A percentile compares a stretch with the other conserved stretches of the same genome.
phyloP scores from a whole-genome alignment of 768 basidiomycete species.

The Rhodocollybia butyracea region DNA sequence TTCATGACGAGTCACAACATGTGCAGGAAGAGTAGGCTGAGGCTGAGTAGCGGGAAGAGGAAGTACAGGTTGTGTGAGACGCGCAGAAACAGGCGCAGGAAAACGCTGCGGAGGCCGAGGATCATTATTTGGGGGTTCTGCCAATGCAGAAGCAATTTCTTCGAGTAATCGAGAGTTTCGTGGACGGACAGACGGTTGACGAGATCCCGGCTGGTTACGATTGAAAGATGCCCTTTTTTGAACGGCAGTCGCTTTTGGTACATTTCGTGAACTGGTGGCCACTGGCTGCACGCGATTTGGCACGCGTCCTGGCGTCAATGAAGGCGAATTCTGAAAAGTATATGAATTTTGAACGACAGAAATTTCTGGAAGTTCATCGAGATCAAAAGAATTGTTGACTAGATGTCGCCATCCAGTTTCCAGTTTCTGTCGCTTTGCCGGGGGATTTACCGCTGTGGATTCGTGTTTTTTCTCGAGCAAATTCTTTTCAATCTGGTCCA shows the following conservation, averaged over 20 bases:
- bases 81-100: too few species aligned
- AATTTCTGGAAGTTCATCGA: slow-evolving; percentile 61
- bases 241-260: slow-evolving; percentile 9
- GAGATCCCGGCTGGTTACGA: not conserved
- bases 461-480: slow-evolving; percentile 26
- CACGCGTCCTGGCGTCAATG: slow-evolving; percentile 1
- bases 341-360: slow-evolving; percentile 59
- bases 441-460: slow-evolving; percentile 25
- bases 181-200: not conserved
- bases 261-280: slow-evolving; percentile 13
- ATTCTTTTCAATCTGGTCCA: slow-evolving; percentile 57
- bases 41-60: too few species aligned
- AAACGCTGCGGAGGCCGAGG: too few species aligned
- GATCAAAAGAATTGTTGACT: slow-evolving; percentile 26
- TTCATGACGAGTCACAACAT: slow-evolving; percentile 16
- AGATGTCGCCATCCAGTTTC: slow-evolving; percentile 38
- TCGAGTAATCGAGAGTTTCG: slow-evolving; percentile 1
- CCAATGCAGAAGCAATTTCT: not conserved
- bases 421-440: slow-evolving; percentile 57
- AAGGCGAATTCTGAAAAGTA: slow-evolving; percentile 20
- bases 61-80: too few species aligned
- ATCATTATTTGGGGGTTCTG: slow-evolving; percentile 3
- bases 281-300: not conserved
- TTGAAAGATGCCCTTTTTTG: too few species aligned
- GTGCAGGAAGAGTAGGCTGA: slow-evolving; percentile 10